Conservation (phyloP, 176 grass and related monocot genomes). For the maize (Zea mays) region DNA sequence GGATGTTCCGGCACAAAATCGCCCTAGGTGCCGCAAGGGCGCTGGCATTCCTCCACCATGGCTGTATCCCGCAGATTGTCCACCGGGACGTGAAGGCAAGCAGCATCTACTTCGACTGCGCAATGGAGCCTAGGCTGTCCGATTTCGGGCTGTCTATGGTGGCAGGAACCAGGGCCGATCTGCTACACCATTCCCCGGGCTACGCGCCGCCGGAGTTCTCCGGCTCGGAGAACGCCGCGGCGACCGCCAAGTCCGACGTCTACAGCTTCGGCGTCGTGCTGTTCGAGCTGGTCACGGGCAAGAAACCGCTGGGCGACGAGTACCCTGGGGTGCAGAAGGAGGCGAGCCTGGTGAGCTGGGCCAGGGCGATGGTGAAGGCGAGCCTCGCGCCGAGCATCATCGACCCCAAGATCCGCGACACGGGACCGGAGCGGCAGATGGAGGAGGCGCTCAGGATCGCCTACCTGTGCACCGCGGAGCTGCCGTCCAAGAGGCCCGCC, state of each 20-base stretch:
- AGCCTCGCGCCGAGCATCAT: conserved; percentile 61
- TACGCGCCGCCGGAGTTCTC: conserved; percentile 80
- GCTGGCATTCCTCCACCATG: conserved; percentile 94
- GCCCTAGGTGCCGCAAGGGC: conserved; percentile 81
- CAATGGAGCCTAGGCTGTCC: conserved; percentile 80
- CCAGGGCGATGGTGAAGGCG: conserved; percentile 80
- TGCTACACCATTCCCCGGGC: conserved; percentile 53
- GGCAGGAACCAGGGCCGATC: conserved; percentile 40
- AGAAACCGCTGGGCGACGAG: conserved; percentile 74
- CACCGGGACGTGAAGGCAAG: conserved; percentile 92
- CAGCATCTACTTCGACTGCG: conserved; percentile 81
- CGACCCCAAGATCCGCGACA: conserved; percentile 74
- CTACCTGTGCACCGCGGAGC: conserved; percentile 86
- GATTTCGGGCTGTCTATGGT: conserved; percentile 86
- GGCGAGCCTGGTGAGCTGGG: conserved; percentile 66
- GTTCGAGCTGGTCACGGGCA: conserved; percentile 85
- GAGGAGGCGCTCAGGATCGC: conserved; percentile 83
- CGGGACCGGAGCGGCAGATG: conserved; percentile 64
- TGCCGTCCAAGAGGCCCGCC: conserved; percentile 82
- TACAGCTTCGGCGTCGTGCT: conserved; percentile 87
- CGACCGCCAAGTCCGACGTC: conserved; percentile 68
- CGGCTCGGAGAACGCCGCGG: conserved; percentile 49
- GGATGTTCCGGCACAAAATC: conserved; percentile 89
- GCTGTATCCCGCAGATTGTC: conserved; percentile 85
- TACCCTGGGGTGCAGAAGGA: conserved; percentile 59